Evolutionary conservation across 805 yeast genomes (phyloP), one percentile per base, ranked within the genome.

Genomic region (Candida sakaeoensis): DNA sequence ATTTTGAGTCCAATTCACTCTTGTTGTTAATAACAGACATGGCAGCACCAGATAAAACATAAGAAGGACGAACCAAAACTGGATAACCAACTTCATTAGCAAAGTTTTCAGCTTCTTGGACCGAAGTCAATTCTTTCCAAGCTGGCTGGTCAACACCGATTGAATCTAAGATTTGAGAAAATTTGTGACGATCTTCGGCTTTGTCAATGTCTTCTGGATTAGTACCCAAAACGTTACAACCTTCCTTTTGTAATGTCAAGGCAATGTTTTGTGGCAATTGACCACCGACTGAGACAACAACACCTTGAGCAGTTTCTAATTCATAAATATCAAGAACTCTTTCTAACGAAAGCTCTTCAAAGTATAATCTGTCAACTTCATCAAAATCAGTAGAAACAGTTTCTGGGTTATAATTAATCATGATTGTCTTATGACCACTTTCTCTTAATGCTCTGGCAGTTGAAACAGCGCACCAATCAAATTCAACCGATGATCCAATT

Each of bases 391-490:
- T 91, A 8, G 96, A 88, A 31, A 91, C 99, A 18, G 99, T 91
- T 70, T 91, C 99, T 45, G 99, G 99, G 72, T 91, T 91, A 70
- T 91, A 91, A 74, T 91, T 91, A 59, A 91, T 78, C 99, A 91
- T 91, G 50, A 91, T 81, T 23, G 99, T 91, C 67, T 82, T 86
- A 63, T 81, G 82, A 48, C 95, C 95, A 41, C 79, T 73, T 39
- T 79, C 84, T 64, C 99, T 81, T 54, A 91, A 79, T 32, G 97
- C 89, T 61, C 97, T 82, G 41, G 95, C 96, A 43, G 99, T 85
- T 48, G 93, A 79, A 48, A 91, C 99, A 41, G 98, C 99, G 75
- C 99, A 91, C 99, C 99, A 91, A 66, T 91, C 99, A 57, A 91
- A 91, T 70, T 93, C 99, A 40, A 91, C 99, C 23, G 97, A 89